These are phyloP conservation scores for Cystobasidium onofrii DNA, from an alignment of 768 basidiomycete species.

Conservation along the genomic window DNA sequence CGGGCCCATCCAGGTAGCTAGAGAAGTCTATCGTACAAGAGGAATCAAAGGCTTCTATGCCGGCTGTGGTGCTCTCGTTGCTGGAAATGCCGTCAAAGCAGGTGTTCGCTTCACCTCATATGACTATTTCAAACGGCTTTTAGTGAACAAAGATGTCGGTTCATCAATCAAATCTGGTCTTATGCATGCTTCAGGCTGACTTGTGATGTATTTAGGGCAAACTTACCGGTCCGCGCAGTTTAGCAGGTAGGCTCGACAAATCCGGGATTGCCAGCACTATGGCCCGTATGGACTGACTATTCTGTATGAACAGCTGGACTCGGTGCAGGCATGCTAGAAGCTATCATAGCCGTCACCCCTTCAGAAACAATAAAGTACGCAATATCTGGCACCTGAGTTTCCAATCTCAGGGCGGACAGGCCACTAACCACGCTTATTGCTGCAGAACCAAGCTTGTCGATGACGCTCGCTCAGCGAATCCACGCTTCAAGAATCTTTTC, in stretches of 20 bases:
- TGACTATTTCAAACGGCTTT: conserved; percentile 74
- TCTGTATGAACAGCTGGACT: conserved; percentile 46
- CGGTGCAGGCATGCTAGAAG: conserved; percentile 74
- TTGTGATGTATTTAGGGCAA: conserved; percentile 58
- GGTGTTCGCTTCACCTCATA: conserved; percentile 93
- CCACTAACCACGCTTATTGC: not conserved
- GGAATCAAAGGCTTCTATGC: conserved; percentile 85
- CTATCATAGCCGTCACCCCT: conserved; percentile 88
- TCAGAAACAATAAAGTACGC: conserved; percentile 96
- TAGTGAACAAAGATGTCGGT: conserved; percentile 74
- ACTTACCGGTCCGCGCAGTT: conserved; percentile 73
- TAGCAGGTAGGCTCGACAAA: conserved; percentile 56
- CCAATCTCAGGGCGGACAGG: not conserved
- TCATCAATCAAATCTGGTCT: not conserved
- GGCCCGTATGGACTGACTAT: not conserved
- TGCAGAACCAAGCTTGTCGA: conserved; percentile 93
- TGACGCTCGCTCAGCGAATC: conserved; percentile 74
- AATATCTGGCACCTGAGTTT: too few relatives aligned
- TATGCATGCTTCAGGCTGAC: not conserved
- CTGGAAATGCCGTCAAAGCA: conserved; percentile 87
- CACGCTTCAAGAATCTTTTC: conserved; percentile 74
- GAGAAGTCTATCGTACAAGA: conserved; percentile 62
- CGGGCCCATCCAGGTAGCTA: conserved; percentile 64
- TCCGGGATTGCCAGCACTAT: not conserved
- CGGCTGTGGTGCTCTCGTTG: conserved; percentile 61